phyloP scores from a whole-genome alignment of 2,329 filamentous ascomycete species.

The Dactylellina sp. region DNA sequence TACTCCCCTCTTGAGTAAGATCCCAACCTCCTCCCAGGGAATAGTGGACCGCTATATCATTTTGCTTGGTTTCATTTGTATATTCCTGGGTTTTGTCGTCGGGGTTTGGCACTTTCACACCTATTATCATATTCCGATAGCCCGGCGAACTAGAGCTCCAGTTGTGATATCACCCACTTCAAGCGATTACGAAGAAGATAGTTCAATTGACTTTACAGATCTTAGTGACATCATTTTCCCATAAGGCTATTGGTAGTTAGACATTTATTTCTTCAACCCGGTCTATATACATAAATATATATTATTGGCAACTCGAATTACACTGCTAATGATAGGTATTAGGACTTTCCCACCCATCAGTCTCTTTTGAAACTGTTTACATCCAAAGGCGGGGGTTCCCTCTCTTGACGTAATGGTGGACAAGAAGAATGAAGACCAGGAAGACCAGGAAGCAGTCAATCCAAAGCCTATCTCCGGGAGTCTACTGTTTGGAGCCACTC shows the following conservation, averaged over 20 bases:
- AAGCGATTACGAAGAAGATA: background rate
- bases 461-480: too few relatives aligned
- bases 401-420: too few relatives aligned
- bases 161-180: background rate
- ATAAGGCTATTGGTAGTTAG: background rate
- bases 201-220: slow-evolving; percentile 1
- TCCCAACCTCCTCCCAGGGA: background rate
- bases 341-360: too few relatives aligned
- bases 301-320: too few relatives aligned
- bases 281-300: too few relatives aligned
- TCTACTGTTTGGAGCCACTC: too few relatives aligned
- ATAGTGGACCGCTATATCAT: background rate
- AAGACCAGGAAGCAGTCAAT: too few relatives aligned
- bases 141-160: background rate
- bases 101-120: slow-evolving; percentile 1
- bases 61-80: background rate
- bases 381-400: too few relatives aligned
- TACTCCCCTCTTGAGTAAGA: background rate
- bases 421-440: too few relatives aligned
- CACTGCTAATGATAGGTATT: too few relatives aligned
- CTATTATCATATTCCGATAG: background rate
- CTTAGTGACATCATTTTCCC: slow-evolving; percentile 17
- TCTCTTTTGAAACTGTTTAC: too few relatives aligned
- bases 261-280: too few relatives aligned
- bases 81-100: slow-evolving; percentile 5